Evolutionary conservation across 1,139 yeast genomes (phyloP).

Genomic region (Yamadazyma dendronema): DNA sequence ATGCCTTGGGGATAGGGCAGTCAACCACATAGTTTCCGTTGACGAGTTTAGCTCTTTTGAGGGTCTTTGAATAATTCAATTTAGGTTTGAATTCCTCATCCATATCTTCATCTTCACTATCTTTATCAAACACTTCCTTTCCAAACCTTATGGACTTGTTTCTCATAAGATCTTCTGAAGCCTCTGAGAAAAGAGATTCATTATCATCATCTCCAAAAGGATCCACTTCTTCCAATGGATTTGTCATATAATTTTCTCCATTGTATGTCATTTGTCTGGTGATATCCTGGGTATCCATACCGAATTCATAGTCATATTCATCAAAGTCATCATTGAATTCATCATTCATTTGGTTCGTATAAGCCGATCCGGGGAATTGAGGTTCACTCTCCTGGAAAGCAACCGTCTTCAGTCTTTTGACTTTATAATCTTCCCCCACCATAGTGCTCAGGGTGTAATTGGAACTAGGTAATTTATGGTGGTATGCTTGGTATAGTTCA

Average conservation of each 20-base stretch:
- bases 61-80: conserved; percentile 45
- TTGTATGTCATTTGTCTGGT: conserved; percentile 23
- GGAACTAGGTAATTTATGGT: conserved; percentile 12
- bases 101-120: conserved; percentile 37
- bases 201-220: conserved; percentile 51
- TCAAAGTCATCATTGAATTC: conserved; percentile 22
- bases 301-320: conserved; percentile 18
- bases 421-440: conserved; percentile 19
- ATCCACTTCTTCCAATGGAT: conserved; percentile 43
- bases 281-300: conserved; percentile 21
- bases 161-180: conserved; percentile 38
- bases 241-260: conserved; percentile 44
- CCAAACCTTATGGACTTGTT: conserved; percentile 18
- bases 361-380: conserved; percentile 29
- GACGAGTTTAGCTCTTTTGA: conserved; percentile 54
- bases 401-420: conserved; percentile 28
- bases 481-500: conserved; percentile 9
- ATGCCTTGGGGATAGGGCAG: conserved; percentile 68
- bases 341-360: conserved; percentile 14
- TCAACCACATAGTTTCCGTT: conserved; percentile 75
- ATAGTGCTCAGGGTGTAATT: conserved; percentile 20
- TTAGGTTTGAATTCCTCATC: conserved; percentile 36
- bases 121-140: conserved; percentile 17
- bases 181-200: conserved; percentile 43
- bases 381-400: conserved; percentile 37